phyloP scores from a whole-genome alignment of 78 protist genomes.

The Tieghemostelium lacteum region DNA sequence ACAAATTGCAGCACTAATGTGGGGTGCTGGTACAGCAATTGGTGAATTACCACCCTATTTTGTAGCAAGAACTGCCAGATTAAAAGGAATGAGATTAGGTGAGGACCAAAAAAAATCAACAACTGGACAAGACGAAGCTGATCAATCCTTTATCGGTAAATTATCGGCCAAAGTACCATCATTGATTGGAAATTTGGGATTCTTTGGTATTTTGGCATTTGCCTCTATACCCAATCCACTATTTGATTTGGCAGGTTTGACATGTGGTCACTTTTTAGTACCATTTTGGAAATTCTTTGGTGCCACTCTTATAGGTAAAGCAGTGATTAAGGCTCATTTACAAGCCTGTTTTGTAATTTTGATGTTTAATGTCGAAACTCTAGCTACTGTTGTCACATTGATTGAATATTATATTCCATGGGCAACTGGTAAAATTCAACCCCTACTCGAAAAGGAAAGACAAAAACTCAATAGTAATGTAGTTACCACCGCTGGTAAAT shows the following conservation, averaged over 20 bases:
- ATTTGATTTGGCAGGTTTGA: conserved; percentile 90
- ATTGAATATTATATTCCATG: conserved; percentile 66
- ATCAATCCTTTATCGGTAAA: conserved; percentile 43
- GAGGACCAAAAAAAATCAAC: conserved; percentile 5
- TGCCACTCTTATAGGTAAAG: conserved; percentile 91
- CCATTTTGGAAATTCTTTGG: conserved; percentile 93
- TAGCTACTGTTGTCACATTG: conserved; percentile 21
- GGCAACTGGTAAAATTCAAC: conserved; percentile 52
- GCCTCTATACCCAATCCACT: conserved; percentile 91
- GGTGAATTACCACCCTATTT: conserved; percentile 94
- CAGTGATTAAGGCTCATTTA: conserved; percentile 84
- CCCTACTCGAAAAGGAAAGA: conserved; percentile 72
- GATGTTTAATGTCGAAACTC: conserved; percentile 40
- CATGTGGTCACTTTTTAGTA: conserved; percentile 86
- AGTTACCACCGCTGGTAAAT: conserved; percentile 35
- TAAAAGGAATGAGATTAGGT: conserved; percentile 61
- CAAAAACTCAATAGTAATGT: conserved; percentile 43
- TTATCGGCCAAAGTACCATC: conserved; percentile 30
- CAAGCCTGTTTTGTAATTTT: conserved; percentile 84
- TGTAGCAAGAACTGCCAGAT: conserved; percentile 80
- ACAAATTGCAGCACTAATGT: conserved; percentile 77
- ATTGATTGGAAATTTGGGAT: conserved; percentile 82
- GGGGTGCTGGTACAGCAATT: conserved; percentile 94
- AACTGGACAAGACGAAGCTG: not conserved
- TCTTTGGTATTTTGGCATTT: conserved; percentile 87